Evolutionary conservation across 805 yeast genomes (phyloP).

Genomic region (Lachancea quebecensis): DNA sequence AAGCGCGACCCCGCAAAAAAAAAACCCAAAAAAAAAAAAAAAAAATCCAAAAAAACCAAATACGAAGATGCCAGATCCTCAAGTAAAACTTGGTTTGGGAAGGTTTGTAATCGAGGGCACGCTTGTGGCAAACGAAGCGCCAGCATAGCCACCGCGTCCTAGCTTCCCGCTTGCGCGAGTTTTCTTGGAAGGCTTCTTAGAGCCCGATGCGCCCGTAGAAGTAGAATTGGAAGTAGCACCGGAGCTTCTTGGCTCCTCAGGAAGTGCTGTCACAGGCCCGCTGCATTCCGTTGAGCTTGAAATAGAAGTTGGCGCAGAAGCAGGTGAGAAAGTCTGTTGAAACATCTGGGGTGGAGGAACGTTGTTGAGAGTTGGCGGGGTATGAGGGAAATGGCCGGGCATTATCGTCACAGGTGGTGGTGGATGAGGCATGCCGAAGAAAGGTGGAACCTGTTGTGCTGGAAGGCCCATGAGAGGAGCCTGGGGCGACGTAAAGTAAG

Average conservation of each 20-base stretch:
- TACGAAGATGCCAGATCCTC: constrained; percentile 8
- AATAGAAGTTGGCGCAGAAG: background rate
- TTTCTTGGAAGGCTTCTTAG: constrained; percentile 3
- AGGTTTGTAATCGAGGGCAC: constrained; percentile 27
- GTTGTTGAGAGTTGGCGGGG: constrained; percentile 1
- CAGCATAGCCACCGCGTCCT: constrained; percentile 21
- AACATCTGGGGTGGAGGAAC: background rate
- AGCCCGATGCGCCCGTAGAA: background rate
- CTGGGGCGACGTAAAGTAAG: constrained; percentile 13
- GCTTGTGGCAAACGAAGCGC: constrained; percentile 32
- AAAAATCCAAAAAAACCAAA: background rate
- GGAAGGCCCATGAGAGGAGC: constrained; percentile 10
- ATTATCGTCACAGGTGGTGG: constrained; percentile 12
- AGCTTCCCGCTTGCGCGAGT: constrained; percentile 1
- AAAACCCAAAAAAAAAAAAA: background rate
- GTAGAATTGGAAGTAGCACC: background rate
- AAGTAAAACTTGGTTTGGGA: constrained; percentile 32
- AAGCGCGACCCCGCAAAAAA: background rate
- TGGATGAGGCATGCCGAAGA: constrained; percentile 8
- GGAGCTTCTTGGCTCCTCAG: constrained; percentile 2
- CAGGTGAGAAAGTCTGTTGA: background rate
- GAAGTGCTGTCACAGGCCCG: constrained; percentile 2
- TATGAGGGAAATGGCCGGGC: constrained; percentile 7
- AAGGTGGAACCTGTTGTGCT: constrained; percentile 10
- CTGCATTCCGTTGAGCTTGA: background rate